Percentiles rank a stretch among this genome's conserved stretches.
phyloP scores from a whole-genome alignment of 495 filamentous ascomycete species.

The Podospora anserina region DNA sequence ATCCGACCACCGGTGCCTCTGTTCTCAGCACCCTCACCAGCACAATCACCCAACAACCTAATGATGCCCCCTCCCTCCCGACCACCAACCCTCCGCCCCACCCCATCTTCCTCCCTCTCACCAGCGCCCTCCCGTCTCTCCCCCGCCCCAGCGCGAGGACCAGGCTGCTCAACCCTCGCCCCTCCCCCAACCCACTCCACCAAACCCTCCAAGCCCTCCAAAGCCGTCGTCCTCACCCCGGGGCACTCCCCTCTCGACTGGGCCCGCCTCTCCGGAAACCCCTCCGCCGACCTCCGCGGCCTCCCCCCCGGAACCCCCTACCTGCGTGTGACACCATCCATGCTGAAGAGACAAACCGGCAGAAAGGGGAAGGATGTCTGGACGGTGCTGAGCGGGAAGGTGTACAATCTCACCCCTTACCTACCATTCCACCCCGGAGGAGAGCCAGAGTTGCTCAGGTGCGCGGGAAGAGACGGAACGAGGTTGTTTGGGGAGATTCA shows the following conservation, averaged over 20 bases:
- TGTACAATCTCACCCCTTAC: conserved; percentile 93
- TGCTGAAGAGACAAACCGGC: conserved; percentile 71
- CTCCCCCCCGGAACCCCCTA: conserved; percentile 43
- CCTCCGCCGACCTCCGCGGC: conserved; percentile 64
- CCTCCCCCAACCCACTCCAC: conserved; percentile 47
- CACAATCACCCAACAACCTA: conserved; percentile 16
- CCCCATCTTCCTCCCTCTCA: conserved; percentile 26
- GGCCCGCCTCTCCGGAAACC: conserved; percentile 70
- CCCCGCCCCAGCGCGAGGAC: conserved; percentile 33
- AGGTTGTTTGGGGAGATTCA: conserved; percentile 88
- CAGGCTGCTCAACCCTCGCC: conserved; percentile 39
- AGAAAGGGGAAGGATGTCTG: conserved; percentile 82
- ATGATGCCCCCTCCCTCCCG: conserved; percentile 34
- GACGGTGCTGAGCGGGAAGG: conserved; percentile 79
- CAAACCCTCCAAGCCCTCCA: conserved; percentile 48
- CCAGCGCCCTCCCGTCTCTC: conserved; percentile 43
- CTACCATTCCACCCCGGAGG: conserved; percentile 89
- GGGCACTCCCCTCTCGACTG: conserved; percentile 95
- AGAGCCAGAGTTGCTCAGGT: conserved; percentile 76
- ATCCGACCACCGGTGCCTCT: conserved; percentile 18
- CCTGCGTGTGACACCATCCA: conserved; percentile 68
- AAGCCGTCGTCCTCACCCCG: conserved; percentile 69
- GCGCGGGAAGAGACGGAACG: conserved; percentile 72
- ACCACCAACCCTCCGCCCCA: conserved; percentile 30
- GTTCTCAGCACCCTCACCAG: conserved; percentile 18